phyloP scores from a whole-genome alignment of 2,329 filamentous ascomycete species.

The Trichoderma atrobrunneum region DNA sequence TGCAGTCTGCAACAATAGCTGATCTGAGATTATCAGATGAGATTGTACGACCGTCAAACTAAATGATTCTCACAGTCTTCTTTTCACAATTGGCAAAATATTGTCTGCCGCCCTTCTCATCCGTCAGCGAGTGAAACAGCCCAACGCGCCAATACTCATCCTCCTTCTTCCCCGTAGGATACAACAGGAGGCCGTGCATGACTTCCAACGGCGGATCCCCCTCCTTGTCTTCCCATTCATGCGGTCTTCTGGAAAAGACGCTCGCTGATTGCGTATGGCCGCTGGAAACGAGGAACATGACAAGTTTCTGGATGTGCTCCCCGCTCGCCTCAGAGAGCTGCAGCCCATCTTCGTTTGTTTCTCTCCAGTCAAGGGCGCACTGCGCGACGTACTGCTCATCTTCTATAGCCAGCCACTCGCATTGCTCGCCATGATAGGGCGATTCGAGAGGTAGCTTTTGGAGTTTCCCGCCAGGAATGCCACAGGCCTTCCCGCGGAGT shows the following conservation, averaged over 20 bases:
- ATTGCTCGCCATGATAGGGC: not conserved
- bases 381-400: slow-evolving; percentile 3
- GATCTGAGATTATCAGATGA: not conserved
- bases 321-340: not conserved
- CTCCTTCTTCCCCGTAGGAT: not conserved
- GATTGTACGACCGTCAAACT: not conserved
- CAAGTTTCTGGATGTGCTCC: not conserved
- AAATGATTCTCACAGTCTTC: not conserved
- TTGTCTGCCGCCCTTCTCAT: not conserved
- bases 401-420: slow-evolving; percentile 4
- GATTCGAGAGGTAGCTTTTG: not conserved
- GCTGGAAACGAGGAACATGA: not conserved
- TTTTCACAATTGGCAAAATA: not conserved
- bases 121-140: not conserved
- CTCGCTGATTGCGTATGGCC: not conserved
- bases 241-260: not conserved
- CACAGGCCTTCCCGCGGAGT: not conserved
- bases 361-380: slow-evolving; percentile 3
- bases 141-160: not conserved
- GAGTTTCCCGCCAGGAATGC: not conserved
- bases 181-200: not conserved
- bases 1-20: not conserved
- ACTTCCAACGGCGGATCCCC: not conserved
- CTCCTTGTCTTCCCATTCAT: not conserved
- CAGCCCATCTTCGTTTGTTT: not conserved